A percentile compares a stretch with the other conserved stretches of the same genome.
Evolutionary conservation across 1,284 basidiomycete species (phyloP).

Genomic region (Puccinia horiana): DNA sequence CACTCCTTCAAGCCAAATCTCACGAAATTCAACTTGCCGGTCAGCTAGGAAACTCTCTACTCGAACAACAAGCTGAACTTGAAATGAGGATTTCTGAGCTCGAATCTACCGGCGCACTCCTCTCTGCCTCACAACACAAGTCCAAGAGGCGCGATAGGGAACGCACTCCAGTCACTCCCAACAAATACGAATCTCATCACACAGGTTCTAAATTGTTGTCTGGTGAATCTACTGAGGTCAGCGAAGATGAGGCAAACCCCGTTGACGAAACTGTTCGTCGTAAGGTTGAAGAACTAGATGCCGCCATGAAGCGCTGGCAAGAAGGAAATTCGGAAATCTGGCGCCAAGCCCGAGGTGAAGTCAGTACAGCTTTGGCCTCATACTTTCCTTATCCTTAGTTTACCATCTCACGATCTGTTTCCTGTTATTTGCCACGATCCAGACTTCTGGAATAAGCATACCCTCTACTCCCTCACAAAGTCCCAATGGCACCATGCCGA

Average conservation of each 20-base stretch:
- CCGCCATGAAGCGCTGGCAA: slow-evolving; percentile 46
- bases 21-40: slow-evolving; percentile 85
- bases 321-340: slow-evolving; percentile 42
- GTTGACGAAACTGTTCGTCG: slow-evolving; percentile 64
- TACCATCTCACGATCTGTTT: not conserved
- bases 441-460: slow-evolving; percentile 38
- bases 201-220: slow-evolving; percentile 61
- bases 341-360: slow-evolving; percentile 47
- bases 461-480: slow-evolving; percentile 50
- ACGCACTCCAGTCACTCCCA: slow-evolving; percentile 8
- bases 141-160: slow-evolving; percentile 18
- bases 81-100: slow-evolving; percentile 80
- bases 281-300: slow-evolving; percentile 43
- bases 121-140: slow-evolving; percentile 34
- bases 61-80: slow-evolving; percentile 85
- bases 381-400: not conserved
- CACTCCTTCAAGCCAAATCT: slow-evolving; percentile 80
- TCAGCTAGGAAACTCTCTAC: slow-evolving; percentile 82
- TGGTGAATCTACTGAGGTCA: slow-evolving; percentile 65
- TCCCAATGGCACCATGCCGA: slow-evolving; percentile 31
- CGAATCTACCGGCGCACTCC: slow-evolving; percentile 60
- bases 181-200: slow-evolving; percentile 63
- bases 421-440: not conserved
- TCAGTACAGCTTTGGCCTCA: not conserved
- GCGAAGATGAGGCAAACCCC: slow-evolving; percentile 58